Evolutionary conservation across 352 stramenopile genomes (phyloP).

Genomic region (Pythium utonaiense): DNA sequence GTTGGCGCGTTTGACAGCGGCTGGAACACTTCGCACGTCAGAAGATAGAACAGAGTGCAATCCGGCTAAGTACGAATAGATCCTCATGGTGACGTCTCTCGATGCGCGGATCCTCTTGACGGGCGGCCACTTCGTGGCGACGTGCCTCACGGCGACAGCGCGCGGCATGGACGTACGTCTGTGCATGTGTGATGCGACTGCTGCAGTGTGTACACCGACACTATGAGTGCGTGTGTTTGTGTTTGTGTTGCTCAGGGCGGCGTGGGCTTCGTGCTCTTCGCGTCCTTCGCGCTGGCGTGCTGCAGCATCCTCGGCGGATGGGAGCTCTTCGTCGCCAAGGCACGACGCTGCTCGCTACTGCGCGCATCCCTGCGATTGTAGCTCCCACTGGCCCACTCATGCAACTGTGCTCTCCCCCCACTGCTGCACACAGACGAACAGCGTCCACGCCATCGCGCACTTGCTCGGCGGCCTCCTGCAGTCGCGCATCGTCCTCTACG

Average conservation of each 20-base stretch:
- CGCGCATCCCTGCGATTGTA: no score
- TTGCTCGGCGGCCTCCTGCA: constrained; percentile 64
- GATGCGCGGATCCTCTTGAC: constrained; percentile 55
- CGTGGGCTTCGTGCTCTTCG: constrained; percentile 30
- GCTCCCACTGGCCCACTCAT: neutral
- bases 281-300: constrained; percentile 40
- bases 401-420: neutral
- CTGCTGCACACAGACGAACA: constrained; percentile 35
- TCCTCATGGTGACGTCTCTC: constrained; percentile 20
- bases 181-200: no score
- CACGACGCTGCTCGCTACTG: constrained; percentile 13
- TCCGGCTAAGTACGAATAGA: constrained; percentile 28
- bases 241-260: constrained; percentile 3
- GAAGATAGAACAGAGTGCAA: neutral
- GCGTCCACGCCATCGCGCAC: constrained; percentile 50
- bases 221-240: no score
- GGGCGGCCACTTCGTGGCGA: constrained; percentile 53
- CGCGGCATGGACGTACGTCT: constrained; percentile 11
- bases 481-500: constrained; percentile 43
- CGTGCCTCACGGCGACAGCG: constrained; percentile 31
- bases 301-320: constrained; percentile 38
- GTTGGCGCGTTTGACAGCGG: neutral
- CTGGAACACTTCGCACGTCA: neutral
- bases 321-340: constrained; percentile 49
- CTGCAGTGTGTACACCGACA: no score